Percentiles rank a stretch among this genome's conserved stretches.
These are phyloP conservation scores for Caryopteris hybrid DNA, from an alignment of 305 asterid species.

Conservation along the genomic window DNA sequence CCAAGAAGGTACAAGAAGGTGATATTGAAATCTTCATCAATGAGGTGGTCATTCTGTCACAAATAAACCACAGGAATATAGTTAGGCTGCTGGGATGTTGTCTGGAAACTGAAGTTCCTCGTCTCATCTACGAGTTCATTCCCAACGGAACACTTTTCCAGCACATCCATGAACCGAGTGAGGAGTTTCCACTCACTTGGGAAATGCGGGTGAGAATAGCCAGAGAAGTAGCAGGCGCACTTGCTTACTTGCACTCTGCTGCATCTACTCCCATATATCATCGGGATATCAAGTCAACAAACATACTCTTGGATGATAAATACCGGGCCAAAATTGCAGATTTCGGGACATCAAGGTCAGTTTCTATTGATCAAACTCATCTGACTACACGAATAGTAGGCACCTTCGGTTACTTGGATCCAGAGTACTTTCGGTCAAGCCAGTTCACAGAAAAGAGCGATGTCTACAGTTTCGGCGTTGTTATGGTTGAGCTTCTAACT, in stretches of 20 bases:
- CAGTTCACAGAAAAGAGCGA: no score
- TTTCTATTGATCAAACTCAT: conserved; percentile 31
- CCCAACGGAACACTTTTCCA: conserved; percentile 33
- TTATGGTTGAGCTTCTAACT: conserved; percentile 27
- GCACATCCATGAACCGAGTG: conserved; percentile 28
- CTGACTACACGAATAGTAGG: conserved; percentile 30
- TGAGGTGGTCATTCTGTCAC: conserved; percentile 34
- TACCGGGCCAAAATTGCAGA: conserved; percentile 25
- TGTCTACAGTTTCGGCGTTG: conserved; percentile 28
- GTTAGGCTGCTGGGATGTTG: conserved; percentile 35
- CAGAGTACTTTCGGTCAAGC: no score
- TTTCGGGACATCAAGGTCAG: conserved; percentile 26
- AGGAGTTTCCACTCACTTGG: conserved; percentile 26
- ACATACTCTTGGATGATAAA: conserved; percentile 25
- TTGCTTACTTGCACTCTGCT: conserved; percentile 32
- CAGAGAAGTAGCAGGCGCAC: conserved; percentile 28
- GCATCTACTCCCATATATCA: conserved; percentile 15
- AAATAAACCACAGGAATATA: conserved; percentile 32
- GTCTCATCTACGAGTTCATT: conserved; percentile 24
- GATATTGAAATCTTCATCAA: conserved; percentile 34
- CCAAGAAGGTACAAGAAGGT: conserved; percentile 21
- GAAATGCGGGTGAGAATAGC: conserved; percentile 26
- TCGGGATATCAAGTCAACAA: conserved; percentile 19
- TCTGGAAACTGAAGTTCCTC: conserved; percentile 32
- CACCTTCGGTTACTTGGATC: conserved; percentile 33